Percentiles rank a stretch among this genome's conserved stretches.
These are phyloP conservation scores for Diddensiella santjacobensis DNA, from an alignment of 805 yeast genomes.

Conservation along the genomic window DNA sequence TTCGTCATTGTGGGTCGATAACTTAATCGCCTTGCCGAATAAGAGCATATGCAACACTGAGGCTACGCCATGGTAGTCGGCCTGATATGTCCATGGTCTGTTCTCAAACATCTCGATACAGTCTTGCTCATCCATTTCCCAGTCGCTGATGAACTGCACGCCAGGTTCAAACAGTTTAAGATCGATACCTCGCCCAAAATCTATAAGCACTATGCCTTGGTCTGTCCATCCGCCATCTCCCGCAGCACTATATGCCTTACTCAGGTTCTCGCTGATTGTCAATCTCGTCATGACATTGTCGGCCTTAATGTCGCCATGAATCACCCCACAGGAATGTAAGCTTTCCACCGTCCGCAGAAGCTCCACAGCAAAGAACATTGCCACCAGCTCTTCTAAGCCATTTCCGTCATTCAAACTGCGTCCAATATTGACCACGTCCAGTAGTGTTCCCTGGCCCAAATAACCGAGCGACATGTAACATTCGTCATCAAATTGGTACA, in stretches of 20 bases:
- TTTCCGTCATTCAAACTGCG: constrained; percentile 19
- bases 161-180: constrained; percentile 49
- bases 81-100: constrained; percentile 69
- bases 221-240: constrained; percentile 46
- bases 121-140: constrained; percentile 63
- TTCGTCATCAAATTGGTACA: constrained; percentile 61
- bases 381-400: constrained; percentile 54
- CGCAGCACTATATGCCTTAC: constrained; percentile 30
- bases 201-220: constrained; percentile 63
- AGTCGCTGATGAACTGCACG: constrained; percentile 54
- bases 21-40: constrained; percentile 62
- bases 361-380: constrained; percentile 61
- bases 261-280: constrained; percentile 22
- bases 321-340: constrained; percentile 61
- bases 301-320: constrained; percentile 84
- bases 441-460: constrained; percentile 64
- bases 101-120: constrained; percentile 64
- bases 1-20: constrained; percentile 29
- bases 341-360: constrained; percentile 54
- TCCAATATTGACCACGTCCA: constrained; percentile 59
- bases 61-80: constrained; percentile 82
- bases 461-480: constrained; percentile 64
- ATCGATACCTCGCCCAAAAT: constrained; percentile 80
- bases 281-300: constrained; percentile 80
- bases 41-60: constrained; percentile 66